These are phyloP conservation scores for Dipsacomyces acuminosporus DNA, from an alignment of 371 early-diverging fungal genomes.

Conservation along the genomic window DNA sequence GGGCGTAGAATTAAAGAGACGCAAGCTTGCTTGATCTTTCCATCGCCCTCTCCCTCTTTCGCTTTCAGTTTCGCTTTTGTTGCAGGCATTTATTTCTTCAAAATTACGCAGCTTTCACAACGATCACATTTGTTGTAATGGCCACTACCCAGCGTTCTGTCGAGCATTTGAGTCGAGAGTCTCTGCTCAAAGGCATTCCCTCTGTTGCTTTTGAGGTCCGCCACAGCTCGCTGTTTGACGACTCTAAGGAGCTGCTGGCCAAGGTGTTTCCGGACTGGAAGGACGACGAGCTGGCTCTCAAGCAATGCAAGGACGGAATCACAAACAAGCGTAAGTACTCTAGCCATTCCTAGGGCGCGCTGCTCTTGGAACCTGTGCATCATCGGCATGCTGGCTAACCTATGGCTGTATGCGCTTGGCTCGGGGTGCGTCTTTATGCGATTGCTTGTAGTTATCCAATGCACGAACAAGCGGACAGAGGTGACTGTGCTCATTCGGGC, in stretches of 20 bases:
- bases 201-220: conserved; percentile 54
- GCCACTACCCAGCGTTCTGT: conserved; percentile 13
- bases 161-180: conserved; percentile 6
- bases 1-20: too few species aligned
- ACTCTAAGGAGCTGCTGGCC: conserved; percentile 55
- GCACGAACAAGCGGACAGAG: conserved; percentile 58
- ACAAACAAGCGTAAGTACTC: conserved; percentile 75
- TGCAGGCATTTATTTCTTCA: too few species aligned
- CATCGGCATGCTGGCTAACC: too few species aligned
- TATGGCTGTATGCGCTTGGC: conserved; percentile 3
- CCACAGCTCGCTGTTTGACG: conserved; percentile 58
- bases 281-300: conserved; percentile 52
- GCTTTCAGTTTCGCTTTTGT: too few species aligned
- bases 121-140: conserved; percentile 1
- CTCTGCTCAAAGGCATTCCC: conserved; percentile 51
- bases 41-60: too few species aligned
- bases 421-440: too few species aligned
- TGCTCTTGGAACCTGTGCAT: conserved; percentile 2
- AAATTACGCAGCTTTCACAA: too few species aligned
- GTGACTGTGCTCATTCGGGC: conserved; percentile 76
- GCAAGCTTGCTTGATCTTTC: too few species aligned
- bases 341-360: neutral
- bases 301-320: conserved; percentile 87
- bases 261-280: conserved; percentile 73
- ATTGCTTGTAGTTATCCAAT: conserved; percentile 64